A percentile compares a stretch with the other conserved stretches of the same genome.
phyloP scores from a whole-genome alignment of 495 filamentous ascomycete species.

The Sabuloglossum arenarium region DNA sequence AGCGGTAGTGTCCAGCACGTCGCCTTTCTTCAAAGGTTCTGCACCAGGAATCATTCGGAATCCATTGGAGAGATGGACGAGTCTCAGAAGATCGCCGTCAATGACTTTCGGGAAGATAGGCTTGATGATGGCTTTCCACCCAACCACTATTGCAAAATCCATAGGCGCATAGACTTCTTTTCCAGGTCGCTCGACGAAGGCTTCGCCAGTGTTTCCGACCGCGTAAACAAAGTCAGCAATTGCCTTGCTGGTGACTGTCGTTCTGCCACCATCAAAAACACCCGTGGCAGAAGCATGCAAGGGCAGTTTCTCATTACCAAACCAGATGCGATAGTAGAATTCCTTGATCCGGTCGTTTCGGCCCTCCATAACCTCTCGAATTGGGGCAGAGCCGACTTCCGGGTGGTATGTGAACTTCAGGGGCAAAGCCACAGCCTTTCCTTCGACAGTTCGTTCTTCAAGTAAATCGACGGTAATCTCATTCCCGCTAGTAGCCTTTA shows the following conservation, averaged over 20 bases:
- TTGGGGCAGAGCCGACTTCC: conserved; percentile 84
- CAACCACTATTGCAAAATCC: conserved; percentile 97
- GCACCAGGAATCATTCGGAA: conserved; percentile 98
- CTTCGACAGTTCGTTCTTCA: conserved; percentile 70
- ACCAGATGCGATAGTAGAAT: conserved; percentile 96
- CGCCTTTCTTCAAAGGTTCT: conserved; percentile 81
- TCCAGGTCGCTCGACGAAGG: conserved; percentile 91
- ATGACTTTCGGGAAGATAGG: conserved; percentile 91
- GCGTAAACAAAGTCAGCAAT: conserved; percentile 98
- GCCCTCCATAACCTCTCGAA: conserved; percentile 82
- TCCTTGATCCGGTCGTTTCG: conserved; percentile 94
- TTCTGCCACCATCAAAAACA: conserved; percentile 70
- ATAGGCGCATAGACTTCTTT: conserved; percentile 92
- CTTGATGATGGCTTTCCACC: conserved; percentile 98
- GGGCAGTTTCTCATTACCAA: conserved; percentile 66
- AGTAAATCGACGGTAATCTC: conserved; percentile 73
- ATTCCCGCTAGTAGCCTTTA: conserved; percentile 41
- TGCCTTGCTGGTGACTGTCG: conserved; percentile 68
- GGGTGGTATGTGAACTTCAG: conserved; percentile 83
- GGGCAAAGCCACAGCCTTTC: conserved; percentile 54
- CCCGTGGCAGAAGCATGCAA: conserved; percentile 68
- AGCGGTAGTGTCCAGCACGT: conserved; percentile 79
- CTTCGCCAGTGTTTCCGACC: conserved; percentile 92
- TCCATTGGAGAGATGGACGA: conserved; percentile 88
- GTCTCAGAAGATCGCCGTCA: conserved; percentile 82